Conservation (phyloP, 169 alveolate species). For the Cytauxzoon felis region DNA sequence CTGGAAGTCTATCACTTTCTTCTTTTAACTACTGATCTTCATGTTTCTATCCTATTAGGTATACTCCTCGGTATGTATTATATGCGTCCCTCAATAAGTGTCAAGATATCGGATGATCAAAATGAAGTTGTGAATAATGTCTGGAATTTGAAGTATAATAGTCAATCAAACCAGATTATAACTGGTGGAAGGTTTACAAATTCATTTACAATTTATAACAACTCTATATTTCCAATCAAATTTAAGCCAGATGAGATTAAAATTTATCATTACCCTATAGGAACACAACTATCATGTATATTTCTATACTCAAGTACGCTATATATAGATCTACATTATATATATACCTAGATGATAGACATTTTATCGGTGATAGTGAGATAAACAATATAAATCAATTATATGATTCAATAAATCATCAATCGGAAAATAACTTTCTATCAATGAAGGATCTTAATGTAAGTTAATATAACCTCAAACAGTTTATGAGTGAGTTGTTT, state of each 20-base stretch:
- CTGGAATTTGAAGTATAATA: conserved; percentile 45
- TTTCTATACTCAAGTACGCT: conserved; percentile 54
- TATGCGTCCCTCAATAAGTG: conserved; percentile 24
- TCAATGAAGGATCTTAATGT: background rate
- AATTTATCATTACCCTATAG: conserved; percentile 66
- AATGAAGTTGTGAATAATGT: conserved; percentile 8
- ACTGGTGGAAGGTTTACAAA: conserved; percentile 66
- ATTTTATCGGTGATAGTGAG: background rate
- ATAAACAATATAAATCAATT: background rate
- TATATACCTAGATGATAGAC: background rate
- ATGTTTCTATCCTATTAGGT: no score
- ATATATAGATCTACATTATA: background rate
- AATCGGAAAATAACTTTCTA: background rate
- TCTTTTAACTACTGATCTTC: no score
- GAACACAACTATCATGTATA: conserved; percentile 48
- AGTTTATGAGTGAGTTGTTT: background rate
- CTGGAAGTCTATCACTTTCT: no score
- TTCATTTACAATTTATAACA: conserved; percentile 39
- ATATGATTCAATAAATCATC: background rate
- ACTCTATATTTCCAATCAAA: conserved; percentile 56
- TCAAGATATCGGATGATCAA: background rate
- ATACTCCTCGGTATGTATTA: conserved; percentile 16
- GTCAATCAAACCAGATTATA: conserved; percentile 15
- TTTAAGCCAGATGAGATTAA: conserved; percentile 46
- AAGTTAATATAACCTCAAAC: background rate